Evolutionary conservation across 2,329 filamentous ascomycete genomes (phyloP).

Genomic region (Diaporthe sp.): DNA sequence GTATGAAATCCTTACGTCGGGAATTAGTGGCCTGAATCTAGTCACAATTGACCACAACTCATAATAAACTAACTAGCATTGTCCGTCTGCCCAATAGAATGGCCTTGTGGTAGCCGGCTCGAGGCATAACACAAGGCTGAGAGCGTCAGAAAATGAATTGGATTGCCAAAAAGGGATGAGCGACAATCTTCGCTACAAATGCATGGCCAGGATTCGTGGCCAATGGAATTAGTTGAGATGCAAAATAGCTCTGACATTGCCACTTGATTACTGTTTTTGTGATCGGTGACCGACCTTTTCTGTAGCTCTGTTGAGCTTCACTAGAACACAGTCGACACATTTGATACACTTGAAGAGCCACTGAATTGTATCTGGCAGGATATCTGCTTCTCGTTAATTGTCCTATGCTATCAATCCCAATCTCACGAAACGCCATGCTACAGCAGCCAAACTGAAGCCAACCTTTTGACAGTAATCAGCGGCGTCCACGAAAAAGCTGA

Average conservation of each 20-base stretch:
- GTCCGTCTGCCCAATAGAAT: neutral
- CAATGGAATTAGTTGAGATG: neutral
- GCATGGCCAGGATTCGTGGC: neutral
- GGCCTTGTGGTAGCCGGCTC: too few species aligned
- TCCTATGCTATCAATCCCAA: neutral
- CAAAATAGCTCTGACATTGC: neutral
- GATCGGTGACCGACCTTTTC: too few species aligned
- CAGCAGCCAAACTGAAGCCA: constrained; percentile 34
- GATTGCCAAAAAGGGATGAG: too few species aligned
- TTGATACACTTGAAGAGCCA: neutral
- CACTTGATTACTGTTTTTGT: neutral
- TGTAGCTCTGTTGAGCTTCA: too few species aligned
- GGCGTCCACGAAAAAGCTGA: neutral
- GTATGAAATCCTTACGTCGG: neutral
- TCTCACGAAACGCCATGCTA: constrained; percentile 39
- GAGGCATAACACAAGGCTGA: too few species aligned
- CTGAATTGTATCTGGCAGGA: neutral
- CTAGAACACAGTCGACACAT: too few species aligned
- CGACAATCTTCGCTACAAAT: neutral
- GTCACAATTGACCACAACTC: too few species aligned
- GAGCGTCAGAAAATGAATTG: neutral
- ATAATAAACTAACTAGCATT: neutral
- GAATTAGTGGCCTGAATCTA: neutral
- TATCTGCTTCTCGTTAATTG: neutral
- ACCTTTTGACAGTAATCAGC: constrained; percentile 8